phyloP scores from a whole-genome alignment of 1,284 basidiomycete genomes.

The Sanghuangporus sanghuang region DNA sequence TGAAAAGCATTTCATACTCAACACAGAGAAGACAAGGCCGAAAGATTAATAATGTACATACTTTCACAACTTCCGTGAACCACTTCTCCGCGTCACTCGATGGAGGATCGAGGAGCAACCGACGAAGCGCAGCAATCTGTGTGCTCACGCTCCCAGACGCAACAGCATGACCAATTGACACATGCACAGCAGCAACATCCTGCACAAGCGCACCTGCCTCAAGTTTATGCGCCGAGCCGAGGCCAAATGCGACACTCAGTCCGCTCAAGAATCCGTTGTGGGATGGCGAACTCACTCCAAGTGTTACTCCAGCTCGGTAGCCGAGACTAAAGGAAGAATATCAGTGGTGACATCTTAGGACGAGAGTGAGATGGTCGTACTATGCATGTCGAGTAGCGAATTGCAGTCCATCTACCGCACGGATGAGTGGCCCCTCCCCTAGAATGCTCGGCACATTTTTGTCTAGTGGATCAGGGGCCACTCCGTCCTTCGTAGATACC shows the following conservation, averaged over 20 bases:
- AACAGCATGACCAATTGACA: conserved; percentile 45
- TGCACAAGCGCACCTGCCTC: conserved; percentile 64
- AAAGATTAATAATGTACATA: conserved; percentile 27
- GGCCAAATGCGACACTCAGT: conserved; percentile 53
- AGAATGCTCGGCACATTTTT: conserved; percentile 38
- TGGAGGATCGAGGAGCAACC: conserved; percentile 47
- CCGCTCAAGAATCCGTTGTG: conserved; percentile 57
- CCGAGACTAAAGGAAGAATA: conserved; percentile 40
- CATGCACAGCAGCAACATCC: conserved; percentile 66
- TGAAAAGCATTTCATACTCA: conserved; percentile 18
- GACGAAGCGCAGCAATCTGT: conserved; percentile 39
- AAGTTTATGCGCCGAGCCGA: conserved; percentile 43
- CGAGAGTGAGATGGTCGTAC: conserved; percentile 37
- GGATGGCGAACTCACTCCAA: conserved; percentile 56
- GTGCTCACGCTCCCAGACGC: conserved; percentile 24
- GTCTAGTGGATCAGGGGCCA: conserved; percentile 46
- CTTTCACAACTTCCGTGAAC: conserved; percentile 44
- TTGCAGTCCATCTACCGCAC: conserved; percentile 70
- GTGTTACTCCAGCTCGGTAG: conserved; percentile 55
- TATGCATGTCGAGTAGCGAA: conserved; percentile 70
- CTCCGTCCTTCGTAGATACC: conserved; percentile 61
- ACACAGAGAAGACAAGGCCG: neutral
- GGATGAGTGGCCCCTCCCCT: conserved; percentile 45
- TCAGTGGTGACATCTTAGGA: conserved; percentile 22
- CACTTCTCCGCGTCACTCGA: conserved; percentile 44